Base-by-base conservation (phyloP, 192 early-diverging fungal genomes). In the Ambispora gerdemannii region DNA sequence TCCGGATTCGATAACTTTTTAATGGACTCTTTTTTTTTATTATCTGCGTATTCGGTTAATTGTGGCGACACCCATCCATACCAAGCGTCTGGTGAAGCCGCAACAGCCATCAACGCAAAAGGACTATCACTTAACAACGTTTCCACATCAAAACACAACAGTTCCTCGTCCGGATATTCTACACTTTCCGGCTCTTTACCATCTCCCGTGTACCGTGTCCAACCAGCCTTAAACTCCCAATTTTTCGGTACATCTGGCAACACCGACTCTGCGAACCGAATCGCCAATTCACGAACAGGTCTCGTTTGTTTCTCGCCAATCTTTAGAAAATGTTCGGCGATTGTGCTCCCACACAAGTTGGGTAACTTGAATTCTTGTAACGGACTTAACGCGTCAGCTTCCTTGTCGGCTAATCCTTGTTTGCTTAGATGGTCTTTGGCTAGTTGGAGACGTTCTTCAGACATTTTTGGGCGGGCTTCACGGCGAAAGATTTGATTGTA, bases 41-140 rank as follows among this genome's bases (percentile, higher is more conserved):
- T 6, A 20, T 28, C n/a, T 35, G 74, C 72, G 28, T 74, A 72
- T 19, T 72, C 67, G 24, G 74, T 55, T 20, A 95, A 71, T 71
- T 86, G 87, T n/a, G 96, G 94, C 20, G 95, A 91, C 19, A 89
- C 82, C 96, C 96, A 98, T 24, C 86, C 78, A 75, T 97, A 98
- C 97, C 97, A 98, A 4, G 85, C 84, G 20, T 80, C 74, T 8
- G 70, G 61, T 0, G 93, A 92, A 19, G 81, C 82, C 0, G 94
- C 97, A 2, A 83, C 82, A 0, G 97, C 97, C 67, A 98, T 80
- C 3, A 91, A 80, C 17, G 96, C 90, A 43, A 83, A 92, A 30
- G 84, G 88, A 27, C 89, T 85, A 28, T 90, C 76, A 3, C 87
- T 83, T 7, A 95, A 67, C n/a, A n/a, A n/a, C 0, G 89, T 87